phyloP scores from a whole-genome alignment of 202 grass and related monocot genomes.

The Panicum hallii region DNA sequence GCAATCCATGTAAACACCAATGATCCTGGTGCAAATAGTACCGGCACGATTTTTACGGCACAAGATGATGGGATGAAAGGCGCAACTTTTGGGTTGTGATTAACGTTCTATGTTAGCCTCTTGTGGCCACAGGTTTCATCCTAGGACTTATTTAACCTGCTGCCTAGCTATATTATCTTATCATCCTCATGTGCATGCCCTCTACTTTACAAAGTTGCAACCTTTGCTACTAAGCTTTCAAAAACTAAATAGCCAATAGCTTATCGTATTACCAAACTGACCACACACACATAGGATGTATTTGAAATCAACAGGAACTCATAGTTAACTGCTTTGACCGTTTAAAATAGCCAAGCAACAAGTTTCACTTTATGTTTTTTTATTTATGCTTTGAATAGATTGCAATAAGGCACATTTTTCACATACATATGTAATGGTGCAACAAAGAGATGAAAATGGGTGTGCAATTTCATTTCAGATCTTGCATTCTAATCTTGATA shows the following conservation, averaged over 20 bases:
- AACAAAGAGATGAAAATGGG: not conserved
- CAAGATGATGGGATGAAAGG: conserved; percentile 1
- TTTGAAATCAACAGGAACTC: conserved; percentile 2
- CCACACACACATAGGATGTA: not conserved
- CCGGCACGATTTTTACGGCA: not conserved
- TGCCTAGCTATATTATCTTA: conserved; percentile 31
- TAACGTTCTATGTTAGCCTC: conserved; percentile 24
- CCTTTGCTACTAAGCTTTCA: conserved; percentile 45
- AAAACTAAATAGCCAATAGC: conserved; percentile 10
- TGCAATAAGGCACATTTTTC: not conserved
- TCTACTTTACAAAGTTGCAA: conserved; percentile 35
- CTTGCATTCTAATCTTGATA: not conserved
- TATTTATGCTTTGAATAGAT: not conserved
- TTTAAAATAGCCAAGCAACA: conserved; percentile 22
- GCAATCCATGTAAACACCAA: not conserved
- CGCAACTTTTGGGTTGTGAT: conserved; percentile 13
- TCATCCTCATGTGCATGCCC: conserved; percentile 6
- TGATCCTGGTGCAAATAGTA: not conserved
- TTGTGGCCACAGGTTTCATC: conserved; percentile 21
- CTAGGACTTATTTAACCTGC: conserved; percentile 24
- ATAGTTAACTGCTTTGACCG: conserved; percentile 8
- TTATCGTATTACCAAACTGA: conserved; percentile 20
- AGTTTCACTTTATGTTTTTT: conserved; percentile 22
- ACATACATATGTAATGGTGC: not conserved
- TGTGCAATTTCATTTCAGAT: not conserved